Evolutionary conservation across 306 rosid genomes (phyloP), one percentile per base, ranked within the genome.

Genomic region (Alnus rubra): DNA sequence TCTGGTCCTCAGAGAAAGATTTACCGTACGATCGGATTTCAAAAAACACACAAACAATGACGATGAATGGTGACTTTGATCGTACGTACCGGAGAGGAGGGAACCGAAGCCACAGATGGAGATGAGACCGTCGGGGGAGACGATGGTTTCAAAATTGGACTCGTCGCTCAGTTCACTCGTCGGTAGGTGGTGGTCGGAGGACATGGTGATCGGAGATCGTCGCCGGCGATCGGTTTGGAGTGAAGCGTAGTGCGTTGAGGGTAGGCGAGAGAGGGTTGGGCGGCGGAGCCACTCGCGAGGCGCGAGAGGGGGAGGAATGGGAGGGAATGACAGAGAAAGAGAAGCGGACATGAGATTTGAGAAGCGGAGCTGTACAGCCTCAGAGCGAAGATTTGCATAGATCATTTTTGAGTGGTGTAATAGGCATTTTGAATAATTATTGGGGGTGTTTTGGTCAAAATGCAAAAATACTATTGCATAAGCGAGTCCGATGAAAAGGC

Each of bases 91-190:
- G 74, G 98, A 92, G 80, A 94, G 97, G 68, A 94, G 97, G 56
- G 98, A 94, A 51, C 98, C 97, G 84, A 89, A 91, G 85, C 98
- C 98, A 80, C 95, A 92, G 77, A 94, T 82, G 79, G 97, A 92
- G 75, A 92, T 79, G 76, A 45, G 78, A 71, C 88, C 92, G 64
- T 85, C 84, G 47, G 86, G 73, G 6, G 97, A 85, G 83, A 84
- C 63, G 64, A 83, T 28, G 5, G 67, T 78, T 33, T 80, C 85
- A 78, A 86, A 86, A 71, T 77, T 82, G 67, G 91, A 73, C 84
- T 85, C 86, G 11, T 81, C 81, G 51, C 47, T 39, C 55, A 88
- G 89, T 50, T 88, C 90, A 54, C 11, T 62, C n/a, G 8, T 13
- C 10, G 79, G 44, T 3, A 3, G 73, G 4, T 19, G 23, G 53